These are phyloP conservation scores for Trametes cubensis DNA, from an alignment of 768 basidiomycete species.

Conservation along the genomic window DNA sequence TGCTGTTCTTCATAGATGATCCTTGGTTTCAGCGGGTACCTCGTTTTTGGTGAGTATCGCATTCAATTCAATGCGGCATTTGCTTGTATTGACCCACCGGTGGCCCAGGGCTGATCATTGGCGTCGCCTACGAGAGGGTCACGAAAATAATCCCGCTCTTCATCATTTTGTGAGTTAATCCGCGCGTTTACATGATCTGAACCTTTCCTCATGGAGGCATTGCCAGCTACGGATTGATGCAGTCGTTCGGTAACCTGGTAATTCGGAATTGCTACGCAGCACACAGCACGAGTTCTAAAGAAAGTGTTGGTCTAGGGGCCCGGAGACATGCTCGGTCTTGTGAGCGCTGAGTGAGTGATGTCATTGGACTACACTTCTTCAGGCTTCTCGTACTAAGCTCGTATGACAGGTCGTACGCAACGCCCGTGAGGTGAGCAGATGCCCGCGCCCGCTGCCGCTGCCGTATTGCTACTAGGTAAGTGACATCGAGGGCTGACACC, in stretches of 20 bases:
- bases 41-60: conserved; percentile 53
- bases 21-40: conserved; percentile 67
- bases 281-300: conserved; percentile 9
- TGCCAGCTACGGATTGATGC: conserved; percentile 68
- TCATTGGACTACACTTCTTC: neutral
- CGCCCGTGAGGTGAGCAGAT: conserved; percentile 54
- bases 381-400: neutral
- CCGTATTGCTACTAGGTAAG: neutral
- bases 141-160: conserved; percentile 65
- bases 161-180: conserved; percentile 58
- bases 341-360: conserved; percentile 63
- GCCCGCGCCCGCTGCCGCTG: neutral
- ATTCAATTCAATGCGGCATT: neutral
- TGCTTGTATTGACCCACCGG: neutral
- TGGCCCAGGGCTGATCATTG: conserved; percentile 55
- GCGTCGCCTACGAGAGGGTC: conserved; percentile 62
- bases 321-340: conserved; percentile 70
- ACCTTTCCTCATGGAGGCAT: neutral
- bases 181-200: neutral
- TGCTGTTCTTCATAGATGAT: conserved; percentile 51
- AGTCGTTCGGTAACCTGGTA: conserved; percentile 70
- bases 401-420: conserved; percentile 55
- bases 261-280: conserved; percentile 17
- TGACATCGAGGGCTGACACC: neutral
- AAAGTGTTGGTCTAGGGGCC: conserved; percentile 50